Conservation (phyloP, 202 grass and related monocot species). For the Panicum virgatum region DNA sequence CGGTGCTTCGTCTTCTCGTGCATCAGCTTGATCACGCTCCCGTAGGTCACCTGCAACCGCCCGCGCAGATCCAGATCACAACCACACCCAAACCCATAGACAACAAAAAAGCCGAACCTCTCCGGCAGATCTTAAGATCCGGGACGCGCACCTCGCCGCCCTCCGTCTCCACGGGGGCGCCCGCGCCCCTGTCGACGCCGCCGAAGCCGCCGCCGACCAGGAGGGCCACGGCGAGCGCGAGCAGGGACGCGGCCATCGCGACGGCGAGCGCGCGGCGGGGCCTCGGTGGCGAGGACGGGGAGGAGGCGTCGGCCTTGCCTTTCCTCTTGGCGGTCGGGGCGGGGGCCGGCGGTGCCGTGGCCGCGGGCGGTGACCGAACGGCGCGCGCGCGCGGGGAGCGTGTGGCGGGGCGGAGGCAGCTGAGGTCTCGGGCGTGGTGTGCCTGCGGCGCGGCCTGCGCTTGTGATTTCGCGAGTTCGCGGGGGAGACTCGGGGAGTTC, state of each 20-base stretch:
- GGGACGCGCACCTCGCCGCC: slow-evolving; percentile 40
- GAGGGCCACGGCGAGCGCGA: slow-evolving; percentile 43
- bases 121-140: slow-evolving; percentile 37
- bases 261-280: slow-evolving; percentile 15
- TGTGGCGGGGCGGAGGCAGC: neutral
- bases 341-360: slow-evolving; percentile 47
- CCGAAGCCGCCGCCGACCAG: slow-evolving; percentile 33
- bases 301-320: slow-evolving; percentile 25
- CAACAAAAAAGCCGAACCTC: neutral
- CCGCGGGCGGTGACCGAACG: slow-evolving; percentile 43
- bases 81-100: neutral
- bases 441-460: neutral
- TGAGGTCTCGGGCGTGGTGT: neutral
- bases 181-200: slow-evolving; percentile 27
- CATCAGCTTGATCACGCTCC: slow-evolving; percentile 73
- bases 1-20: slow-evolving; percentile 81
- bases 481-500: neutral
- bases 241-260: slow-evolving; percentile 48
- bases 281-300: neutral
- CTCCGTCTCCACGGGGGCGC: slow-evolving; percentile 23
- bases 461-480: neutral
- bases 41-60: slow-evolving; percentile 52
- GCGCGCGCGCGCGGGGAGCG: slow-evolving; percentile 14
- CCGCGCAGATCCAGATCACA: slow-evolving; percentile 33
- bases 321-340: slow-evolving; percentile 14